These are phyloP conservation scores for Xylogone sp. DNA, from an alignment of 2,329 filamentous ascomycete genomes.

Conservation along the genomic window DNA sequence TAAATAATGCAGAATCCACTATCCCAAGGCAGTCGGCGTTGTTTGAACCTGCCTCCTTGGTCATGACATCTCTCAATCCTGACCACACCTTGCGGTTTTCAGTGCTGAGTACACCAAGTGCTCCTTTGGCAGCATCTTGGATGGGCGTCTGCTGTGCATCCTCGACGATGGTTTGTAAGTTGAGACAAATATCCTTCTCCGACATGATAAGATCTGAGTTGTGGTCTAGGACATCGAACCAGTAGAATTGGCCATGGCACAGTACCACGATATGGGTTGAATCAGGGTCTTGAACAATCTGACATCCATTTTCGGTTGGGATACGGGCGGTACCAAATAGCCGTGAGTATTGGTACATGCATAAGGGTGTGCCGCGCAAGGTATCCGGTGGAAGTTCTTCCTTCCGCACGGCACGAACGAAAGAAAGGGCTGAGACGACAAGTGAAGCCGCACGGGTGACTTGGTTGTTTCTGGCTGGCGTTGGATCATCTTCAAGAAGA, in stretches of 20 bases:
- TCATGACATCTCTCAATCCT: slow-evolving; percentile 80
- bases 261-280: slow-evolving; percentile 91
- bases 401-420: slow-evolving; percentile 86
- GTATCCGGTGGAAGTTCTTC: slow-evolving; percentile 91
- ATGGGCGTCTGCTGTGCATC: slow-evolving; percentile 88
- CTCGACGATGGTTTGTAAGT: slow-evolving; percentile 86
- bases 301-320: slow-evolving; percentile 89
- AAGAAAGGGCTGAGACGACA: slow-evolving; percentile 83
- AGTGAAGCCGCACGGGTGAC: slow-evolving; percentile 91
- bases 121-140: slow-evolving; percentile 91
- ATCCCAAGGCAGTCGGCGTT: slow-evolving; percentile 96
- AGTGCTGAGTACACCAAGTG: slow-evolving; percentile 87
- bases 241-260: slow-evolving; percentile 95
- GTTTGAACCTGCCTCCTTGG: slow-evolving; percentile 81
- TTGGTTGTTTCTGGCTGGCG: slow-evolving; percentile 92
- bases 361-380: slow-evolving; percentile 77
- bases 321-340: slow-evolving; percentile 93
- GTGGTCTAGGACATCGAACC: slow-evolving; percentile 95
- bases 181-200: slow-evolving; percentile 87
- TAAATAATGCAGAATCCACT: slow-evolving; percentile 89
- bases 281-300: slow-evolving; percentile 91
- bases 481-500: slow-evolving; percentile 93
- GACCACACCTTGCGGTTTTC: slow-evolving; percentile 98
- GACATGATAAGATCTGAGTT: slow-evolving; percentile 97
- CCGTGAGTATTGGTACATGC: slow-evolving; percentile 97